These are phyloP conservation scores for Ustilago loliicola DNA, from an alignment of 1,284 basidiomycete species.

Conservation along the genomic window DNA sequence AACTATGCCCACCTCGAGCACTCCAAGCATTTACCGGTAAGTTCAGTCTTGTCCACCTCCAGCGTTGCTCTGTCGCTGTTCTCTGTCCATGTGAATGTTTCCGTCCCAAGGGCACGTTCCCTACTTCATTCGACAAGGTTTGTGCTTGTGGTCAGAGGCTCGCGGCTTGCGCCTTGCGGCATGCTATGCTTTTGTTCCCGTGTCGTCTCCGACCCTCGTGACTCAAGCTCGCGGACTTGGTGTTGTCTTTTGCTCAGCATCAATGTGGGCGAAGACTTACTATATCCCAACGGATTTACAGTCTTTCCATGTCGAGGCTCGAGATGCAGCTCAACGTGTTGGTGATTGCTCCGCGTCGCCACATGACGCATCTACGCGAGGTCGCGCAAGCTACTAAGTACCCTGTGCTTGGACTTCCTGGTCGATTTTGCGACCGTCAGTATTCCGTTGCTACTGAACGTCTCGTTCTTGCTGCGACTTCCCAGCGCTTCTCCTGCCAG, in stretches of 20 bases:
- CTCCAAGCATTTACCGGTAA: conserved; percentile 29
- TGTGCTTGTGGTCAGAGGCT: background rate
- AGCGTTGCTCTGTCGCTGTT: background rate
- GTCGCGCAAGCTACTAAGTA: no score
- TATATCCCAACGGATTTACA: background rate
- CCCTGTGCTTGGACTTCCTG: no score
- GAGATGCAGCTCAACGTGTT: background rate
- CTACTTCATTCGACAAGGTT: background rate
- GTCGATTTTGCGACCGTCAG: no score
- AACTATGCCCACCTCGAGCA: conserved; percentile 31
- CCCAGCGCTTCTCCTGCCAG: no score
- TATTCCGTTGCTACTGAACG: no score
- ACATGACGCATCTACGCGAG: background rate
- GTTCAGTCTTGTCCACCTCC: conserved; percentile 9
- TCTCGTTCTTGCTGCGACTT: no score
- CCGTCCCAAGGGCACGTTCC: background rate
- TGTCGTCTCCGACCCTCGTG: no score
- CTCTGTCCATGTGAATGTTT: background rate
- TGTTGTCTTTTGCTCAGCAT: no score
- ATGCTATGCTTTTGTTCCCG: no score
- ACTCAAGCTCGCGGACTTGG: no score
- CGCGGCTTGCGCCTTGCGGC: no score
- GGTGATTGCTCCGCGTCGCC: background rate
- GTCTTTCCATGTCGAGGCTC: background rate
- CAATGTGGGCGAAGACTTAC: background rate